Evolutionary conservation across 2,329 filamentous ascomycete species (phyloP).

Genomic region (Lasiodiplodia sp.): DNA sequence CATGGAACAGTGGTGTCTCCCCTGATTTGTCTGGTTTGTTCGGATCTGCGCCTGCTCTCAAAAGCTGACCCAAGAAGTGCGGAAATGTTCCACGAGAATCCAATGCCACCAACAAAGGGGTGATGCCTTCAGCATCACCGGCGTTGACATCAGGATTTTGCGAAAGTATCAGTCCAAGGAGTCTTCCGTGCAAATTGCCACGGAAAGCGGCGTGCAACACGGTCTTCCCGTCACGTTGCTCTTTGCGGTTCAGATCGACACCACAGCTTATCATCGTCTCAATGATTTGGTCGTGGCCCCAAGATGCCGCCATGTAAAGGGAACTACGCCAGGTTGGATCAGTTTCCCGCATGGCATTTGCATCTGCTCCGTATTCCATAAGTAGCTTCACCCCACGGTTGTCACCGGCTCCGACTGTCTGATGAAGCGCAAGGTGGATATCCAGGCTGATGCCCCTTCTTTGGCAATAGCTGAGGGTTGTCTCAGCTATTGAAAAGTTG

Average conservation of each 20-base stretch:
- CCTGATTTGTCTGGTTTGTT: background rate
- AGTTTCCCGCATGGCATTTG: background rate
- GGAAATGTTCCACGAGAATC: too few species aligned
- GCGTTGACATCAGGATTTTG: background rate
- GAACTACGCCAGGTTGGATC: background rate
- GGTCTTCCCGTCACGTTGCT: background rate
- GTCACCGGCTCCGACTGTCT: fast-evolving
- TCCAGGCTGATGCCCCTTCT: background rate
- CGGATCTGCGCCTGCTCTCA: background rate
- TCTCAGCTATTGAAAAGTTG: background rate
- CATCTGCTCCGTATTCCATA: background rate
- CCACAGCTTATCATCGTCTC: background rate
- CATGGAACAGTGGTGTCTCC: too few species aligned
- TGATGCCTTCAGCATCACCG: background rate
- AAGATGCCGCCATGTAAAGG: background rate
- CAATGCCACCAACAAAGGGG: background rate
- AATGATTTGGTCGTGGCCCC: background rate
- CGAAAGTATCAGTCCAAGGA: background rate
- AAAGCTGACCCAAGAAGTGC: background rate
- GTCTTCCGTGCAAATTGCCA: background rate
- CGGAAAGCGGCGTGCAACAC: background rate
- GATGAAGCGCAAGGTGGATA: background rate
- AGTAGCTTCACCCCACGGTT: background rate
- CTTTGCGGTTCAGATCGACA: background rate
- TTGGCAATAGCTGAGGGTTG: background rate